Percentiles rank a stretch among this genome's conserved stretches.
Conservation (phyloP, 2,329 filamentous ascomycete genomes). For the Dothiorella sarmentorum region DNA sequence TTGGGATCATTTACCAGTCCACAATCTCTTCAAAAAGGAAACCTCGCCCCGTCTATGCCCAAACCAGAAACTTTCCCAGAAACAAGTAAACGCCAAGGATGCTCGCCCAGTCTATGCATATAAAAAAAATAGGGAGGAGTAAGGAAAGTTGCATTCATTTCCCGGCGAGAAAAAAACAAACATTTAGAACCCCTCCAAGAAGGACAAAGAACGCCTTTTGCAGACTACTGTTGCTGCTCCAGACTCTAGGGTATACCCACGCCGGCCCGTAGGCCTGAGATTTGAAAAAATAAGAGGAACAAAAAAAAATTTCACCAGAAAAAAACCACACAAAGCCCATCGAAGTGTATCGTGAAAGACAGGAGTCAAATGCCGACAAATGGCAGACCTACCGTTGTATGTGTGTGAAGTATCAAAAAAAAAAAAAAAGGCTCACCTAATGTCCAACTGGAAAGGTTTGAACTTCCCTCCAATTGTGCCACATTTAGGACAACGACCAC, state of each 20-base stretch:
- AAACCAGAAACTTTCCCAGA: background rate
- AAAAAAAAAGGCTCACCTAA: conserved; percentile 55
- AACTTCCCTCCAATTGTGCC: conserved; percentile 75
- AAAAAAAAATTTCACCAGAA: no score
- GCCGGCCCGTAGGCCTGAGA: background rate
- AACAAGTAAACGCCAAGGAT: background rate
- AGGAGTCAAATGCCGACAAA: background rate
- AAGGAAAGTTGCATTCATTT: background rate
- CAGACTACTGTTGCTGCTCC: conserved; percentile 12
- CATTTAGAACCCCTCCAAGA: background rate
- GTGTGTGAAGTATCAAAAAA: background rate
- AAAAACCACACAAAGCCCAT: background rate
- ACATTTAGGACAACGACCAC: conserved; percentile 72
- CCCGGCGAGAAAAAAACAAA: background rate
- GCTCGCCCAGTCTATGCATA: conserved; percentile 23
- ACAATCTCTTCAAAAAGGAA: background rate
- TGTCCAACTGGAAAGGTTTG: conserved; percentile 81
- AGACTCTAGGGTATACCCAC: conserved; percentile 19
- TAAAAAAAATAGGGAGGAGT: conserved; percentile 17
- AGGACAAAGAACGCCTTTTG: conserved; percentile 9
- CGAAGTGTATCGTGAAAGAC: background rate
- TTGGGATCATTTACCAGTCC: background rate
- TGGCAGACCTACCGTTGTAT: conserved; percentile 1
- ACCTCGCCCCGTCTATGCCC: background rate
- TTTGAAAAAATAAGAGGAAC: no score